A percentile compares a stretch with the other conserved stretches of the same genome.
Conservation (phyloP, 2,329 filamentous ascomycete species). For the Penicillium sp. region DNA sequence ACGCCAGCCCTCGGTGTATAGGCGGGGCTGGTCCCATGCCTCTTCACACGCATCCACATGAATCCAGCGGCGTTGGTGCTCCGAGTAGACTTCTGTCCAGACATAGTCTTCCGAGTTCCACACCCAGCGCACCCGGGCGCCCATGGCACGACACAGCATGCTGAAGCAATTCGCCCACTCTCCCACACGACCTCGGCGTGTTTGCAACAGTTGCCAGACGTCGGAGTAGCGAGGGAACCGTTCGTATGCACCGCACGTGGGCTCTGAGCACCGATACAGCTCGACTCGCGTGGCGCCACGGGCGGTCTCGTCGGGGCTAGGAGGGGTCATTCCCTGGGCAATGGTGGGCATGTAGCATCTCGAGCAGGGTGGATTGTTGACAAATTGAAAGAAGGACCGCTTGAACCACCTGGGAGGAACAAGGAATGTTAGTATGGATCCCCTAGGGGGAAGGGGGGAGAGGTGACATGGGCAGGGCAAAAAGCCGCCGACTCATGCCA, state of each 20-base stretch:
- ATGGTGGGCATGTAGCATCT: constrained; percentile 77
- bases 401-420: constrained; percentile 73
- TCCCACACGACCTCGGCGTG: constrained; percentile 75
- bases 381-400: constrained; percentile 88
- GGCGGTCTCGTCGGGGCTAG: constrained; percentile 81
- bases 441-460: no score
- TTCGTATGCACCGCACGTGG: constrained; percentile 70
- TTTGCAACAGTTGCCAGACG: constrained; percentile 86
- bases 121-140: constrained; percentile 87
- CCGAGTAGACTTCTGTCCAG: constrained; percentile 96
- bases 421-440: constrained; percentile 10
- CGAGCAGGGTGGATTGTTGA: constrained; percentile 87
- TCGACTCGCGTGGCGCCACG: constrained; percentile 84
- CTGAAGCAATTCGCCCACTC: constrained; percentile 99
- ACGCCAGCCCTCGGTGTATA: constrained; percentile 92
- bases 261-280: constrained; percentile 77
- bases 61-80: constrained; percentile 90
- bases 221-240: constrained; percentile 92
- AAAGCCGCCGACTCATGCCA: neutral
- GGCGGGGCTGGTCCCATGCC: constrained; percentile 85
- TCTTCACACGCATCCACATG: constrained; percentile 94
- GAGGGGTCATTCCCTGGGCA: constrained; percentile 73
- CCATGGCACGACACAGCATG: constrained; percentile 92
- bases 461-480: neutral
- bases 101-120: constrained; percentile 98